These are phyloP conservation scores for Saccharomyces kudriavzevii DNA, from an alignment of 805 yeast species.

Conservation along the genomic window DNA sequence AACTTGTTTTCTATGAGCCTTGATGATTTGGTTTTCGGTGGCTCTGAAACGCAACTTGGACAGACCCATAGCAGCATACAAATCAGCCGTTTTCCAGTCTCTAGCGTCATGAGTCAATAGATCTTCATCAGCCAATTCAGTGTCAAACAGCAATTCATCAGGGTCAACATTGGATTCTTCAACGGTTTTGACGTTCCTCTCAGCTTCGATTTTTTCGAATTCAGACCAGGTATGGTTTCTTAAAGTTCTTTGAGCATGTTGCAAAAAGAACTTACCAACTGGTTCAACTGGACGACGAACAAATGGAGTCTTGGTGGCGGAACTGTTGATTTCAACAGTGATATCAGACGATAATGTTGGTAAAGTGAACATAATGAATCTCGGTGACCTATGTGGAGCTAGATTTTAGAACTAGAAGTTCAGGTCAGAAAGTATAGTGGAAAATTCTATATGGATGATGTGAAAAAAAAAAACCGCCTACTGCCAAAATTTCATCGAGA, in stretches of 20 bases:
- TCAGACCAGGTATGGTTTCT: slow-evolving; percentile 99
- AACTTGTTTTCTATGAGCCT: slow-evolving; percentile 95
- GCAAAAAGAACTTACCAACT: slow-evolving; percentile 89
- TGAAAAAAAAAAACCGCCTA: not conserved
- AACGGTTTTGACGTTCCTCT: slow-evolving; percentile 64
- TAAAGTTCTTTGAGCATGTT: slow-evolving; percentile 91
- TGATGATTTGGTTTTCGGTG: slow-evolving; percentile 84
- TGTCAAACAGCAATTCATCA: slow-evolving; percentile 41
- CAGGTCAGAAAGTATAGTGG: too few relatives aligned
- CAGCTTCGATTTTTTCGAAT: slow-evolving; percentile 89
- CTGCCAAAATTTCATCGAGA: not conserved
- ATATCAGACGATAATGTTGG: slow-evolving; percentile 50
- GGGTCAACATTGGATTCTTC: slow-evolving; percentile 56
- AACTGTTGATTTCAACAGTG: slow-evolving; percentile 44
- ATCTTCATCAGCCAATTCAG: slow-evolving; percentile 65
- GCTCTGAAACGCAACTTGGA: slow-evolving; percentile 87
- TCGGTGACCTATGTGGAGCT: not conserved
- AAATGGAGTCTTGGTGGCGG: slow-evolving; percentile 46
- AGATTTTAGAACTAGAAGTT: not conserved
- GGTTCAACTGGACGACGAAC: slow-evolving; percentile 86
- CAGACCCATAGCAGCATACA: slow-evolving; percentile 92
- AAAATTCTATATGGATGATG: not conserved
- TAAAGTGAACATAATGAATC: slow-evolving; percentile 24
- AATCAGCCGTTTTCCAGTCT: slow-evolving; percentile 96
- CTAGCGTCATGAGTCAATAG: slow-evolving; percentile 87